Evolutionary conservation across 1,284 basidiomycete genomes (phyloP), one percentile per base, ranked within the genome.

Genomic region (Apiotrichum brassicae): DNA sequence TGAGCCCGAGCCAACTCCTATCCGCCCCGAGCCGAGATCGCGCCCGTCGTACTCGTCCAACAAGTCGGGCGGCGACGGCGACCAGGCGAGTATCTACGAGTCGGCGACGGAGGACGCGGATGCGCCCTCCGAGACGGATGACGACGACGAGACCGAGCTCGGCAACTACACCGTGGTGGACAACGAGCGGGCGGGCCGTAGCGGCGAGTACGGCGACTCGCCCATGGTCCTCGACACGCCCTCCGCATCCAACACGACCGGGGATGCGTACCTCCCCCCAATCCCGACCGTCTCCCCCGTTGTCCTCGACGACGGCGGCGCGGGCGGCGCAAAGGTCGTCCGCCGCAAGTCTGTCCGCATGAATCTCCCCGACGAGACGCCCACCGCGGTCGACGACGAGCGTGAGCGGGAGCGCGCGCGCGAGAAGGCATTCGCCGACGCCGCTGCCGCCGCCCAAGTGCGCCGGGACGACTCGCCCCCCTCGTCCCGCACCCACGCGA

Each of bases 301-400:
- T 2, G 28, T 22, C 19, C 13, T 30, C 6, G 54, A 43, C 24
- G 52, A 48, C n/a, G 28, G 28, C 28, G 28, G 28, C 22, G 51
- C 26, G 12, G 33, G 12, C n/a, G 51, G 24, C 4, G 14, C 38
- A 11, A 47, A 35, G 11, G 33, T 59, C 4, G 41, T 47, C 11
- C 61, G 70, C 30, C 53, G 72, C 42, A 72, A 72, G 55, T 63
- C 59, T 3, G 72, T 74, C 1, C 52, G 72, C 30, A 69, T 74
- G 24, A 39, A 13, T 14, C 28, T 30, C 28, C 28, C 28, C 9
- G 14, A 28, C 14, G 39, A 49, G 37, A 26, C 6, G 3, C 9
- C 18, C 4, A 28, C 37, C n/a, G 34, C 30, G 30, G 34, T 38
- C 33, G 44, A 48, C 26, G 43, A 49, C 28, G 28, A 36, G 20